A percentile compares a stretch with the other conserved stretches of the same genome.
Conservation (phyloP, 176 grass and related monocot species). For the Musa itinerans region DNA sequence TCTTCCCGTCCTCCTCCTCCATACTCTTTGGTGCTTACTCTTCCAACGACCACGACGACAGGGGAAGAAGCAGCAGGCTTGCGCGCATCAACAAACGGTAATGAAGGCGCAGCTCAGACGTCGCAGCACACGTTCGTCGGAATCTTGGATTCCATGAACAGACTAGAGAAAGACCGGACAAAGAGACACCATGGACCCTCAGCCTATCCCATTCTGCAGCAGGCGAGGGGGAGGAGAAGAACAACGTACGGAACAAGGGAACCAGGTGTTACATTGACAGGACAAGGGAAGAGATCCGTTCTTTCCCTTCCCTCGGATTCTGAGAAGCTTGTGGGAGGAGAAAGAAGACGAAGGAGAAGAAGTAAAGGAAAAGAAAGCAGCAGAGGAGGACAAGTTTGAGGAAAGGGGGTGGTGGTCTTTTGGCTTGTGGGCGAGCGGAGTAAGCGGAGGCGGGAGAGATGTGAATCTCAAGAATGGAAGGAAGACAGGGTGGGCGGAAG, state of each 20-base stretch:
- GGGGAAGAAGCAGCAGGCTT: not conserved
- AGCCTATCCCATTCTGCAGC: not conserved
- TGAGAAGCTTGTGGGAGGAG: too few relatives aligned
- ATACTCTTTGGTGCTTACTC: not conserved
- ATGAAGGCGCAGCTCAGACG: not conserved
- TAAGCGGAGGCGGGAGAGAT: not conserved
- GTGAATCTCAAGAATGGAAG: not conserved
- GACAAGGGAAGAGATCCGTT: too few relatives aligned
- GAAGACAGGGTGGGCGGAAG: too few relatives aligned
- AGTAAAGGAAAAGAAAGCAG: not conserved
- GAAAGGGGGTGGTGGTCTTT: not conserved
- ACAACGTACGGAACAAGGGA: not conserved
- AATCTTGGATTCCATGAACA: not conserved
- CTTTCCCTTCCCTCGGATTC: too few relatives aligned
- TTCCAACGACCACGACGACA: not conserved
- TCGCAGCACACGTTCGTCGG: not conserved
- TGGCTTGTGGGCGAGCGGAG: conserved; percentile 3
- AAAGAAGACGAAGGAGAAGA: not conserved
- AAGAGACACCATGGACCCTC: not conserved
- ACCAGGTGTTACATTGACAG: too few relatives aligned
- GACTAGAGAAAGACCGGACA: not conserved
- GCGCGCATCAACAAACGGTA: not conserved
- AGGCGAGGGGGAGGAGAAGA: not conserved
- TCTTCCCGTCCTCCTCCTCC: conserved; percentile 1
- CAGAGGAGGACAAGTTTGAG: not conserved